These are phyloP conservation scores for Coemansia sp. DNA, from an alignment of 371 early-diverging fungal genomes.

Conservation along the genomic window DNA sequence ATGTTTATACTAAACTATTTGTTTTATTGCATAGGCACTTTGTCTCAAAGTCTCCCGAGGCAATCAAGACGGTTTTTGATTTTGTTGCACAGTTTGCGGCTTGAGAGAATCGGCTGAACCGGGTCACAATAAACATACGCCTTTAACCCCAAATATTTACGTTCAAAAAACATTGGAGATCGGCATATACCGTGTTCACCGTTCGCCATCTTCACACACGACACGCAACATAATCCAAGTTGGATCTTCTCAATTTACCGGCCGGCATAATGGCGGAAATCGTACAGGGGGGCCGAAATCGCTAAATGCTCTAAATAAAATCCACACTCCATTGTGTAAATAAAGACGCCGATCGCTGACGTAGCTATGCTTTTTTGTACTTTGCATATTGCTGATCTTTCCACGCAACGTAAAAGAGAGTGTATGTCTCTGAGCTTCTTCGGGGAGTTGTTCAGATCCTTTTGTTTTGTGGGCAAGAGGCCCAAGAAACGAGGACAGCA, in stretches of 20 bases:
- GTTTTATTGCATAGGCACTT: constrained; percentile 24
- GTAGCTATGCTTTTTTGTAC: neutral
- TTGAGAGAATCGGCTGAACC: neutral
- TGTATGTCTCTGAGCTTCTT: neutral
- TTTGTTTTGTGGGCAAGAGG: neutral
- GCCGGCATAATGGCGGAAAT: constrained; percentile 5
- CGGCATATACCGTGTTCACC: neutral
- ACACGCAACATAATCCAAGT: neutral
- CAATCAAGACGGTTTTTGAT: constrained; percentile 13
- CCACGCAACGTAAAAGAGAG: neutral
- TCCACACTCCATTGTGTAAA: neutral
- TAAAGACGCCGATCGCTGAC: constrained; percentile 7
- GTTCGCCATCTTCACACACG: neutral
- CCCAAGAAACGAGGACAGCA: neutral
- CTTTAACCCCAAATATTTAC: constrained; percentile 1
- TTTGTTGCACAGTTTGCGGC: constrained; percentile 19
- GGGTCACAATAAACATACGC: neutral
- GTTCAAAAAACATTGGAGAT: neutral
- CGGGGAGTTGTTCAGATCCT: neutral
- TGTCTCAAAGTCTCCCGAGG: constrained; percentile 33
- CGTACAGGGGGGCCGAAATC: neutral
- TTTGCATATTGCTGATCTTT: constrained; percentile 13
- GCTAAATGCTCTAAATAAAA: neutral
- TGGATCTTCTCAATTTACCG: constrained; percentile 7
- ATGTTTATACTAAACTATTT: neutral